phyloP scores from a whole-genome alignment of 2,329 filamentous ascomycete genomes.

The Hymenoscyphus fraxineus region DNA sequence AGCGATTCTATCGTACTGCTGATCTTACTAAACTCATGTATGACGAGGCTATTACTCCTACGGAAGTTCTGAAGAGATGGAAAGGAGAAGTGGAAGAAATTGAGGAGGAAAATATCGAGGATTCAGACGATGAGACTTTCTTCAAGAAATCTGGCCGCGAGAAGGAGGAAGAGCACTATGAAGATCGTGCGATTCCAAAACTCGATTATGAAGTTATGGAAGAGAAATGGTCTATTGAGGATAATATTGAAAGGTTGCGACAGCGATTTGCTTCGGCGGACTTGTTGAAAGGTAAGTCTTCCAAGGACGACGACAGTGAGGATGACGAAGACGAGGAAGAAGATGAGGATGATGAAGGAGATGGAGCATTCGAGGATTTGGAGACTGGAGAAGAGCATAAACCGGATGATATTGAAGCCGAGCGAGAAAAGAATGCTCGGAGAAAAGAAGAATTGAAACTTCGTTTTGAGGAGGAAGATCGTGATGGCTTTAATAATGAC shows the following conservation, averaged over 20 bases:
- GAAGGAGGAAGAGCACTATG: conserved; percentile 64
- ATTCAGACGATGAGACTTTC: conserved; percentile 57
- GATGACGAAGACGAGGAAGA: conserved; percentile 42
- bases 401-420: conserved; percentile 63
- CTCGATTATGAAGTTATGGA: conserved; percentile 80
- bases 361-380: conserved; percentile 81
- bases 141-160: conserved; percentile 62
- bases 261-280: conserved; percentile 71
- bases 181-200: conserved; percentile 74
- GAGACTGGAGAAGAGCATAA: conserved; percentile 68
- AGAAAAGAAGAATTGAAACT: conserved; percentile 92
- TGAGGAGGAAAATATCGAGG: conserved; percentile 57
- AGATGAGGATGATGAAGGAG: conserved; percentile 64
- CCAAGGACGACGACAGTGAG: conserved; percentile 46
- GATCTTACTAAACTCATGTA: conserved; percentile 90
- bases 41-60: conserved; percentile 70
- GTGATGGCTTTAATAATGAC: conserved; percentile 91
- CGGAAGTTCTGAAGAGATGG: conserved; percentile 77
- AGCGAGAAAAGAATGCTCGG: conserved; percentile 85
- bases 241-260: conserved; percentile 71
- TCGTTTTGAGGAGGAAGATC: conserved; percentile 94
- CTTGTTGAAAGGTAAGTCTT: conserved; percentile 52
- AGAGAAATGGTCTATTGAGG: conserved; percentile 77
- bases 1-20: conserved; percentile 69
- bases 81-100: conserved; percentile 59